A percentile compares a stretch with the other conserved stretches of the same genome.
Conservation (phyloP, 148 eudicot genomes). For the Polygonum aviculare region DNA sequence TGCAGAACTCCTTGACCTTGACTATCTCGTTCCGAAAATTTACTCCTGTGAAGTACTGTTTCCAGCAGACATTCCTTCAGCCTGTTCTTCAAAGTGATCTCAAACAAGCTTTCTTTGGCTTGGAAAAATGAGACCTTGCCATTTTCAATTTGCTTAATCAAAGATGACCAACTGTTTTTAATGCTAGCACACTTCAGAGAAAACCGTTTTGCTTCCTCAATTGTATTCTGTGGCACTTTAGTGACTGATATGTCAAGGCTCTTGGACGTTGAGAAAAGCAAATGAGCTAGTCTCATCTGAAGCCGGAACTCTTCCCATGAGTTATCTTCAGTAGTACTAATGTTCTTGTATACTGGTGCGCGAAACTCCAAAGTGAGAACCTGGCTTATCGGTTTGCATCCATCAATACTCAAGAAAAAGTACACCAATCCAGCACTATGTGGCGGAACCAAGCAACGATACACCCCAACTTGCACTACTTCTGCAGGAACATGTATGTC, state of each 20-base stretch:
- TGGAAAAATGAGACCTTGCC: slow-evolving; percentile 35
- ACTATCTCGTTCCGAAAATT: slow-evolving; percentile 55
- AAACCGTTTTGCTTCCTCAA: slow-evolving; percentile 61
- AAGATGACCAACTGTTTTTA: slow-evolving; percentile 49
- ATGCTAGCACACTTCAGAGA: slow-evolving; percentile 40
- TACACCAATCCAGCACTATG: slow-evolving; percentile 54
- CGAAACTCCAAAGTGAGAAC: slow-evolving; percentile 63
- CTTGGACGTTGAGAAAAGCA: slow-evolving; percentile 81
- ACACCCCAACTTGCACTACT: slow-evolving; percentile 66
- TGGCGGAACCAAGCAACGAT: slow-evolving; percentile 64
- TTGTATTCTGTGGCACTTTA: slow-evolving; percentile 37
- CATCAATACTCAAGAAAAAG: slow-evolving; percentile 71
- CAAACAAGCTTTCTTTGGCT: slow-evolving; percentile 72
- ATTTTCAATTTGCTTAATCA: slow-evolving; percentile 39
- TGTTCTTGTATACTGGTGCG: slow-evolving; percentile 23
- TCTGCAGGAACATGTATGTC: slow-evolving; percentile 55
- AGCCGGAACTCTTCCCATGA: slow-evolving; percentile 53
- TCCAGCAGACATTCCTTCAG: slow-evolving; percentile 86
- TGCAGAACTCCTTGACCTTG: slow-evolving; percentile 94
- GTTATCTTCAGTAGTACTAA: slow-evolving; percentile 23
- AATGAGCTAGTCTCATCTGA: slow-evolving; percentile 70
- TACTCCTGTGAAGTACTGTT: slow-evolving; percentile 50
- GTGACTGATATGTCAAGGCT: slow-evolving; percentile 44
- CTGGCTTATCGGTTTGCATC: slow-evolving; percentile 66
- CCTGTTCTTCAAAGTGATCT: slow-evolving; percentile 63